Evolutionary conservation across 805 yeast genomes (phyloP).

Genomic region (Lipomyces lipofer): DNA sequence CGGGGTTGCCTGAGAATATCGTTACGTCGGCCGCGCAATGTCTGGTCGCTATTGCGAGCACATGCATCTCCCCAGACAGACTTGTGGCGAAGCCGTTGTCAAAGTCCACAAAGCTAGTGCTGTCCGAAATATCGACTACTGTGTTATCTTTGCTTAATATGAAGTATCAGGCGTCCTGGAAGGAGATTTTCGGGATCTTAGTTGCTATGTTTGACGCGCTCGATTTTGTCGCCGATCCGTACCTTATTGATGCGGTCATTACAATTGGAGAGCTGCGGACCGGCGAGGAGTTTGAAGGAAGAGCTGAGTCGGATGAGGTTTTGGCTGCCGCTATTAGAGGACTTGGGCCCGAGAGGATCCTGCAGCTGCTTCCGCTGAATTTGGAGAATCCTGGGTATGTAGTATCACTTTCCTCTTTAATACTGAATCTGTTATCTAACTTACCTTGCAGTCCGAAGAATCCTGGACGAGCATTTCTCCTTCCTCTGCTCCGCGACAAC

Average conservation of each 20-base stretch:
- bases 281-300: constrained; percentile 68
- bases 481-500: constrained; percentile 87
- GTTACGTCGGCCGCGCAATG: constrained; percentile 82
- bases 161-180: constrained; percentile 69
- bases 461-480: constrained; percentile 93
- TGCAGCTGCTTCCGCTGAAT: constrained; percentile 75
- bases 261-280: constrained; percentile 86
- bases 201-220: constrained; percentile 58
- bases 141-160: constrained; percentile 42
- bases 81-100: constrained; percentile 46
- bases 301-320: constrained; percentile 76
- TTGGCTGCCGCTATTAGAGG: constrained; percentile 75
- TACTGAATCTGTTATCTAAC: not conserved
- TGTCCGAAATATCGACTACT: constrained; percentile 48
- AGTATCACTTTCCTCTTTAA: not conserved
- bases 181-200: constrained; percentile 68
- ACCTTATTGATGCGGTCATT: constrained; percentile 62
- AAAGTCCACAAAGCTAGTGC: constrained; percentile 30
- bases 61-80: constrained; percentile 61
- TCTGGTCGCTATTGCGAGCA: constrained; percentile 71
- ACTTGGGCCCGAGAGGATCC: constrained; percentile 83
- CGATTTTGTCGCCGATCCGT: constrained; percentile 67
- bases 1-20: constrained; percentile 62
- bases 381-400: constrained; percentile 51
- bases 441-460: constrained; percentile 39